These are phyloP conservation scores for Cladorrhinum sp. DNA, from an alignment of 2,329 filamentous ascomycete species.

Conservation along the genomic window DNA sequence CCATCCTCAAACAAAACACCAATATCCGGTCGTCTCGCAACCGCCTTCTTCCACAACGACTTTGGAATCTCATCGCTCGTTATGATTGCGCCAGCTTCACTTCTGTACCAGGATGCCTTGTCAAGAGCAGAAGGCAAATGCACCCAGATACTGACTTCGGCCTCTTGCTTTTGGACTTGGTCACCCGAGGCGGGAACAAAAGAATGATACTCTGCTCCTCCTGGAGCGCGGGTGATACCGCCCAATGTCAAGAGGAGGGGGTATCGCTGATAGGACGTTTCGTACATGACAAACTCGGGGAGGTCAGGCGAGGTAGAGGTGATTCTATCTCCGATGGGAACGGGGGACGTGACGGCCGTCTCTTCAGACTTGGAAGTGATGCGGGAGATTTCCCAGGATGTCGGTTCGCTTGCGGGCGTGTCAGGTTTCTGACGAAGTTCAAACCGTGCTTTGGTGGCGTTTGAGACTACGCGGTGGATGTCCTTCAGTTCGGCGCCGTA, in stretches of 20 bases:
- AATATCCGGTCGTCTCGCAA: conserved; percentile 41
- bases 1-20: conserved; percentile 44
- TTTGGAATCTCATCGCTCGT: conserved; percentile 36
- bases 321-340: conserved; percentile 29
- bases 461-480: conserved; percentile 35
- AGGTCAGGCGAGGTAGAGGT: conserved; percentile 34
- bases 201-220: conserved; percentile 35
- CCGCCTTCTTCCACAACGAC: conserved; percentile 41
- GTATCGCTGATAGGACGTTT: conserved; percentile 45
- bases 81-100: conserved; percentile 36
- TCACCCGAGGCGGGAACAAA: conserved; percentile 34
- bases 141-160: conserved; percentile 44
- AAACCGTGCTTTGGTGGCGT: conserved; percentile 37
- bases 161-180: conserved; percentile 25
- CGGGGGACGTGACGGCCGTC: conserved; percentile 1
- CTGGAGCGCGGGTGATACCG: conserved; percentile 39
- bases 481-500: conserved; percentile 37
- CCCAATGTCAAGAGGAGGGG: conserved; percentile 41
- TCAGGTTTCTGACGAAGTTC: conserved; percentile 31
- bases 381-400: conserved; percentile 38
- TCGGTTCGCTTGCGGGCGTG: conserved; percentile 22
- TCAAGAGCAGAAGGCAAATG: conserved; percentile 36
- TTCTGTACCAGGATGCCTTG: conserved; percentile 35
- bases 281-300: conserved; percentile 43
- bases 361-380: conserved; percentile 26